Percentiles rank a stretch among this genome's conserved stretches.
phyloP scores from a whole-genome alignment of 805 yeast genomes.

The Ogataea pini region DNA sequence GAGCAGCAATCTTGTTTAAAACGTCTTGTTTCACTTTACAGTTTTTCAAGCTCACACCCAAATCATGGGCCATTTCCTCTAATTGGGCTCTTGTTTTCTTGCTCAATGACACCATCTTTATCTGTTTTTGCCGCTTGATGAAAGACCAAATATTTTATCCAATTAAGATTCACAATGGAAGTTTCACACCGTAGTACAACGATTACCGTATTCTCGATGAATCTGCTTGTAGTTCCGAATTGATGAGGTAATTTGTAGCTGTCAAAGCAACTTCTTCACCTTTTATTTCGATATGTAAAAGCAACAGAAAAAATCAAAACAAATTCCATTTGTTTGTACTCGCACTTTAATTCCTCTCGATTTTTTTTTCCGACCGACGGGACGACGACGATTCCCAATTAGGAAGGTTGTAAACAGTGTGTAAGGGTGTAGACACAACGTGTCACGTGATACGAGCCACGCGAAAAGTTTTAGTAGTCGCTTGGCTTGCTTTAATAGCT shows the following conservation, averaged over 20 bases:
- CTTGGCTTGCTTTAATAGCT: no score
- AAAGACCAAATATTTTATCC: background rate
- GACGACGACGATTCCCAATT: conserved; percentile 18
- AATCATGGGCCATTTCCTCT: conserved; percentile 33
- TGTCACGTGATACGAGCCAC: background rate
- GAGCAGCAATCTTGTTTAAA: conserved; percentile 24
- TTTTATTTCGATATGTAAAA: background rate
- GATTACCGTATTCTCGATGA: background rate
- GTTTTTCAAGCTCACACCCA: conserved; percentile 25
- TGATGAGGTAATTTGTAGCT: background rate
- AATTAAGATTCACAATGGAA: background rate
- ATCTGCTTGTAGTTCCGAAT: background rate
- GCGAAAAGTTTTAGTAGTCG: no score
- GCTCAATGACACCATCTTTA: conserved; percentile 23
- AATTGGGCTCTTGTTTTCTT: conserved; percentile 36
- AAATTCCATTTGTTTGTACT: conserved; percentile 1
- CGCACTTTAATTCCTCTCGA: background rate
- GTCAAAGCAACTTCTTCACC: background rate
- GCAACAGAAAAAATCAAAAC: conserved; percentile 6
- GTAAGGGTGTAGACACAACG: background rate
- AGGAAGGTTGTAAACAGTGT: conserved; percentile 1
- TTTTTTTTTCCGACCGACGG: conserved; percentile 9
- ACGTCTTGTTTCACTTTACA: conserved; percentile 33
- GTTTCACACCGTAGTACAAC: background rate
- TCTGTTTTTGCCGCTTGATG: conserved; percentile 4